Percentiles rank a stretch among this genome's conserved stretches.
Conservation (phyloP, 1,284 basidiomycete genomes). For the Ganoderma leucocontextum region DNA sequence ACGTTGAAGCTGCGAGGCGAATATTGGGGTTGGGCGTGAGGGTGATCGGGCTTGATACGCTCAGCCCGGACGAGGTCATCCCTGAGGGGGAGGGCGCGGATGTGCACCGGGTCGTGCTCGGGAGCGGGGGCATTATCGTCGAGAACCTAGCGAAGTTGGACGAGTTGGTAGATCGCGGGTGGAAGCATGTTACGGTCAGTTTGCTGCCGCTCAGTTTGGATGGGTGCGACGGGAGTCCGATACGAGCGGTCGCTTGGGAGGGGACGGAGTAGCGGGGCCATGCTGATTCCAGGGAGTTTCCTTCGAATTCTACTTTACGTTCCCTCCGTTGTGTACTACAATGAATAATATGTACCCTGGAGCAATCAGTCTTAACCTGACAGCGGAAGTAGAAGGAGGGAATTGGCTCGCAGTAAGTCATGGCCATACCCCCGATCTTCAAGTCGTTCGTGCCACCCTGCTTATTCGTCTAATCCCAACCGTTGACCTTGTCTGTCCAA, state of each 20-base stretch:
- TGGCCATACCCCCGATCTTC: no score
- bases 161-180: constrained; percentile 43
- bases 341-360: not conserved
- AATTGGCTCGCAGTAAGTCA: no score
- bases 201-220: constrained; percentile 65
- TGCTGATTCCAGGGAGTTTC: not conserved
- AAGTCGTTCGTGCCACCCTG: no score
- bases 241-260: constrained; percentile 56
- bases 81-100: constrained; percentile 47
- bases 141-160: constrained; percentile 70
- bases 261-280: constrained; percentile 6
- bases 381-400: no score
- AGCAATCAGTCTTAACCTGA: no score
- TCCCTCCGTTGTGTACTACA: not conserved
- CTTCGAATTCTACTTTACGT: no score
- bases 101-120: constrained; percentile 65
- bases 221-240: constrained; percentile 69
- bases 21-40: constrained; percentile 59
- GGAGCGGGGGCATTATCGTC: constrained; percentile 65
- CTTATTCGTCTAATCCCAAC: no score
- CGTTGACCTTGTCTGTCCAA: no score
- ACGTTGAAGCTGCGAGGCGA: constrained; percentile 55
- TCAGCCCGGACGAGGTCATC: constrained; percentile 71
- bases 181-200: constrained; percentile 51
- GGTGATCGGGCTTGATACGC: constrained; percentile 66